Evolutionary conservation across 495 filamentous ascomycete genomes (phyloP).

Genomic region (Penicillium dipodomyicola): DNA sequence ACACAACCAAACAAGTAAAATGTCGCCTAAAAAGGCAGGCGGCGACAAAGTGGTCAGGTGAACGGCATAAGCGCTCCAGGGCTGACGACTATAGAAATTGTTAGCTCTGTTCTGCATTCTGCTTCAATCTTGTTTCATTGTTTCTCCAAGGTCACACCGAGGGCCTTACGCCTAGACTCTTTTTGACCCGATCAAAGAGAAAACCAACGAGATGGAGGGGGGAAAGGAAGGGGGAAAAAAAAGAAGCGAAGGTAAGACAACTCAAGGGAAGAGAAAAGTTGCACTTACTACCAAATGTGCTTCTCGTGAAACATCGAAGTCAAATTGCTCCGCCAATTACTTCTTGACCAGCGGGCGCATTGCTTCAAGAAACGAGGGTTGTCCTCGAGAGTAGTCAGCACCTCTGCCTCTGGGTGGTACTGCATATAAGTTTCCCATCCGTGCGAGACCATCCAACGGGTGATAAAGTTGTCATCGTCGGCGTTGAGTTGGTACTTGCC

Average conservation of each 20-base stretch:
- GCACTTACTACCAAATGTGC: slow-evolving; percentile 65
- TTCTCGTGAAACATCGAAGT: slow-evolving; percentile 70
- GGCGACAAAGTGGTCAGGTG: slow-evolving; percentile 72
- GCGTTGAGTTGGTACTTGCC: slow-evolving; percentile 72
- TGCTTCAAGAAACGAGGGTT: slow-evolving; percentile 72
- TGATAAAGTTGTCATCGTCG: slow-evolving; percentile 84
- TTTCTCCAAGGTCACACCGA: neutral
- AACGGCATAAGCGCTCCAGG: slow-evolving; percentile 74
- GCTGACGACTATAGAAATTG: slow-evolving; percentile 55
- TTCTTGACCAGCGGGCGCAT: slow-evolving; percentile 77
- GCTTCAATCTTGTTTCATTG: slow-evolving; percentile 6
- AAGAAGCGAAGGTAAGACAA: neutral
- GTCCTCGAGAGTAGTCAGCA: slow-evolving; percentile 74
- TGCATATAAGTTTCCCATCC: slow-evolving; percentile 77
- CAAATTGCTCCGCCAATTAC: slow-evolving; percentile 80
- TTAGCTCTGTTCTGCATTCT: slow-evolving; percentile 26
- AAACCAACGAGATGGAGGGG: neutral
- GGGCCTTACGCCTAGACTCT: slow-evolving; percentile 9
- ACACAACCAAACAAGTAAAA: slow-evolving; percentile 56
- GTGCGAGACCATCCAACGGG: slow-evolving; percentile 73
- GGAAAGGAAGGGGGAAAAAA: too few species aligned
- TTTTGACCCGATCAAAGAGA: slow-evolving; percentile 7
- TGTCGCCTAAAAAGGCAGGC: slow-evolving; percentile 63
- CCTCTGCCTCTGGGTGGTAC: slow-evolving; percentile 68
- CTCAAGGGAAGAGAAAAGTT: slow-evolving; percentile 8